These are phyloP conservation scores for Selenicereus undatus DNA, from an alignment of 148 eudicot genomes.

Conservation along the genomic window DNA sequence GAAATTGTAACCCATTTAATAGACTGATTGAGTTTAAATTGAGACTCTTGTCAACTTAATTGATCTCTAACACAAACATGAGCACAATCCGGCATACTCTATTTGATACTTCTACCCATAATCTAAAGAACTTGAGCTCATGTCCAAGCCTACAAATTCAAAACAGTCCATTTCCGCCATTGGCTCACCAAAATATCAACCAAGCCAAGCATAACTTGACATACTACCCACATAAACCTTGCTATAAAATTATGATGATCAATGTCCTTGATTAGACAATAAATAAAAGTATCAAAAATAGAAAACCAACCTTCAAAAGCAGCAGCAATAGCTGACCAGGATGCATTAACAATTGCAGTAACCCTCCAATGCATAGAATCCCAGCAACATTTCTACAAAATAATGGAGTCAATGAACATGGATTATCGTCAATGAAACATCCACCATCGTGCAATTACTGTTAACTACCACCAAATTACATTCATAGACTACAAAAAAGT, in stretches of 20 bases:
- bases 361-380: not conserved
- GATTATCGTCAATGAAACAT: not conserved
- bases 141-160: not conserved
- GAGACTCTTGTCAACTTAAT: not conserved
- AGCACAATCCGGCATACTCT: not conserved
- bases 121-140: not conserved
- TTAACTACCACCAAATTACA: not conserved
- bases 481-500: not conserved
- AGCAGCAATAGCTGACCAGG: no score
- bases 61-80: not conserved
- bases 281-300: not conserved
- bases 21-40: no score
- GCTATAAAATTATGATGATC: not conserved
- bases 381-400: not conserved
- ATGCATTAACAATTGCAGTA: not conserved
- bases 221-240: not conserved
- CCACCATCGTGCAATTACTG: not conserved
- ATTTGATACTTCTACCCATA: not conserved
- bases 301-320: not conserved
- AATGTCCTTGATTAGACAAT: no score
- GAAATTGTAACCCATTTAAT: no score
- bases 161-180: not conserved
- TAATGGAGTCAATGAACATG: not conserved
- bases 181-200: not conserved
- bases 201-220: not conserved